Evolutionary conservation across 1,284 basidiomycete species (phyloP), one percentile per base, ranked within the genome.

Genomic region (Omphalotus olearius): DNA sequence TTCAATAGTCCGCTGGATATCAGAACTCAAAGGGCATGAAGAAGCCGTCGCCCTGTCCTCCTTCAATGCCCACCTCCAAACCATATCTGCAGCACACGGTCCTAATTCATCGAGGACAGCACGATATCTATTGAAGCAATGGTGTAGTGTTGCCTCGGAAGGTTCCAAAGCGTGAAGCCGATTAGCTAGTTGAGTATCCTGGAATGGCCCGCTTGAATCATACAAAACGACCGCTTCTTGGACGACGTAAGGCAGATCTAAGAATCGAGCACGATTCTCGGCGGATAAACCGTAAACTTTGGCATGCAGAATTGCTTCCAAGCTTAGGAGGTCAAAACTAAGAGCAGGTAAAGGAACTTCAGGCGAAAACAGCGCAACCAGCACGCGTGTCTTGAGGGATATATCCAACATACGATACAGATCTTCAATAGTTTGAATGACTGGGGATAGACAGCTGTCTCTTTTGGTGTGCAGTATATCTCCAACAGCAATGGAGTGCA

Each of bases 41-140:
- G 30, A 33, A 23, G 60, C 60, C 47, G 62, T 59, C 4, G 58
- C 48, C 51, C 73, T 72, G 39, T 70, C 66, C 6, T 70, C 69
- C 50, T 71, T 73, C 46, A 77, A 59, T 17, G 74, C 73, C 39
- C 72, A 72, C 56, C 79, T 73, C 85, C 83, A 88, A 49, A 83
- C 69, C 37, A 85, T 66, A 59, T 88, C 83, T 41, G 78, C 74
- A 45, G 82, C 85, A 57, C 80, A 87, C 25, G 73, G 57, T 6
- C 86, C 86, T 38, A 88, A 61, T 59, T 85, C 77, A 20, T 64
- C 59, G 33, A 77, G 62, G 17, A 73, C 72, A 54, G 68, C 63
- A 28, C 69, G 70, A 11, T 82, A 40, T 72, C 68, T 43, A 62
- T 69, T 60, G 78, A 78, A 40, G 18, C 36, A 30, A 43, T 35